Evolutionary conservation across 257 asterid genomes (phyloP).

Genomic region (Henckelia pumila): DNA sequence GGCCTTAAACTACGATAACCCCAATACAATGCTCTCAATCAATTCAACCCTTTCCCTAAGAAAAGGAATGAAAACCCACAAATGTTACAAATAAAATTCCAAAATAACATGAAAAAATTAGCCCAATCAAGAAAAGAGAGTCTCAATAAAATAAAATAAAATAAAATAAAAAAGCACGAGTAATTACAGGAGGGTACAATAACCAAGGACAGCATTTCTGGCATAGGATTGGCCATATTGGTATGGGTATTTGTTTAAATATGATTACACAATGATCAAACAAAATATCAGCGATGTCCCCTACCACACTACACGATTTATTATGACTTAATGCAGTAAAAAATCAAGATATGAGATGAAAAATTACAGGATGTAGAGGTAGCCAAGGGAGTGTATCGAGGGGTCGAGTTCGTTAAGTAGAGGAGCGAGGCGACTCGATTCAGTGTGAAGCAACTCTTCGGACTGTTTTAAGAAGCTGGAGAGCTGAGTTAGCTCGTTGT

Average conservation of each 20-base stretch:
- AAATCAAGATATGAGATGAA: slow-evolving; percentile 1
- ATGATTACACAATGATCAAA: no score
- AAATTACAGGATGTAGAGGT: slow-evolving; percentile 63
- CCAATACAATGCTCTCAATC: neutral
- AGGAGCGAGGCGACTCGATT: slow-evolving; percentile 53
- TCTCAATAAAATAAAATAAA: neutral
- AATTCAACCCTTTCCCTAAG: neutral
- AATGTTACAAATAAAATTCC: no score
- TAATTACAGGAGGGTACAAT: no score
- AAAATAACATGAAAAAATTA: slow-evolving; percentile 1
- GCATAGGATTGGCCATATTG: neutral
- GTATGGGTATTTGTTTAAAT: neutral
- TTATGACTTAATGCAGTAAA: neutral
- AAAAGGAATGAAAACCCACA: neutral
- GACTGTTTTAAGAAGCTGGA: slow-evolving; percentile 62
- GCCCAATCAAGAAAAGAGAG: neutral
- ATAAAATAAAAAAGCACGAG: no score
- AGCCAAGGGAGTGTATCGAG: slow-evolving; percentile 70
- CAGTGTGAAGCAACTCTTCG: slow-evolving; percentile 65
- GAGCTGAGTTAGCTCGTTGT: slow-evolving; percentile 59
- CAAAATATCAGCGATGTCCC: no score
- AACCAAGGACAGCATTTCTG: no score
- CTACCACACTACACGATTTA: neutral
- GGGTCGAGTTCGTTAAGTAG: slow-evolving; percentile 74
- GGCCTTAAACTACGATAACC: neutral